phyloP scores from a whole-genome alignment of 257 asterid genomes.

The Avicennia marina region DNA sequence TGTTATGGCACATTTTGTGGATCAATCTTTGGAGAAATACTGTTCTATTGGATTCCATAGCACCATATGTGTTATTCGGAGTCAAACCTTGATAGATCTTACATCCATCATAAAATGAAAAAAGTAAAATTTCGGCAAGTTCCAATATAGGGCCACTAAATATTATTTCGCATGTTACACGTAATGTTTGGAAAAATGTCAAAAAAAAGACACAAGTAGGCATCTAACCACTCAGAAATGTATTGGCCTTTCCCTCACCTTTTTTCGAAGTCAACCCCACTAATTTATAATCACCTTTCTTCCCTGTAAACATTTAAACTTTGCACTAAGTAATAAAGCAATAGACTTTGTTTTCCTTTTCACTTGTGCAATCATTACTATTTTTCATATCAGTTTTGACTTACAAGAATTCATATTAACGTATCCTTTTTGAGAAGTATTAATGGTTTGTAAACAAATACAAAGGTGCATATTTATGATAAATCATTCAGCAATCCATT shows the following conservation, averaged over 20 bases:
- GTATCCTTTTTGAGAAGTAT: background rate
- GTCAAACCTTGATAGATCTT: slow-evolving; percentile 2
- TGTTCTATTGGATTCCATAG: slow-evolving; percentile 9
- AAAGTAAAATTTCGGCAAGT: background rate
- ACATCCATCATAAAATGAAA: background rate
- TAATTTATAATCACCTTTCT: slow-evolving; percentile 3
- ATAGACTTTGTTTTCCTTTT: background rate
- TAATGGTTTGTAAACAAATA: too few species aligned
- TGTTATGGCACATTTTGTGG: background rate
- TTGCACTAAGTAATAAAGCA: slow-evolving; percentile 3
- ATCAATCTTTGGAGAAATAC: slow-evolving; percentile 19
- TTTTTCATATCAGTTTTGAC: slow-evolving; percentile 2
- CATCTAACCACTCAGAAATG: slow-evolving; percentile 31
- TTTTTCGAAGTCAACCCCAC: slow-evolving; percentile 6
- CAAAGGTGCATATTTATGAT: too few species aligned
- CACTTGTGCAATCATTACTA: slow-evolving; percentile 13
- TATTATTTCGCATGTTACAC: background rate
- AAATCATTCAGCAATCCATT: too few species aligned
- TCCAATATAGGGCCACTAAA: slow-evolving; percentile 4
- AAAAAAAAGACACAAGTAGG: slow-evolving; percentile 31
- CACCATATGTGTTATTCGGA: background rate
- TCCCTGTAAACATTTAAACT: slow-evolving; percentile 8
- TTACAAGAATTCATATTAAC: background rate
- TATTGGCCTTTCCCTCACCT: slow-evolving; percentile 1
- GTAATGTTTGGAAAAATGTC: slow-evolving; percentile 20